Conservation (phyloP, 1,139 yeast species). For the Candida sanyaensis region DNA sequence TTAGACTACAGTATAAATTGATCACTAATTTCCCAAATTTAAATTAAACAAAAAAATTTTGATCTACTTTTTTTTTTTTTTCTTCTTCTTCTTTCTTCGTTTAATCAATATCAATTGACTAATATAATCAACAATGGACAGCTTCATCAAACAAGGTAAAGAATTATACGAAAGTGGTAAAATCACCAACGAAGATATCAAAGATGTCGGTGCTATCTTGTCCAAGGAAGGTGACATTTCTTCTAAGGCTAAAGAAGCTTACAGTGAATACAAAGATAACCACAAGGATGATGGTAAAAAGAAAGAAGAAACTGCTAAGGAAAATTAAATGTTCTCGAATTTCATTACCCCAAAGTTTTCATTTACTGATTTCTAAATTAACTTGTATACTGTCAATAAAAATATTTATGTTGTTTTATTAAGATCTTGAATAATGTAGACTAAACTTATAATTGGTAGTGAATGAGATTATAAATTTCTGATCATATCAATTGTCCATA, state of each 20-base stretch:
- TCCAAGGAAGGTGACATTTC: constrained; percentile 27
- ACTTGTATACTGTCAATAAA: not conserved
- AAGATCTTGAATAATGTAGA: no score
- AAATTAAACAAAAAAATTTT: not conserved
- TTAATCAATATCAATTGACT: constrained; percentile 1
- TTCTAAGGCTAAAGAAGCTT: constrained; percentile 39
- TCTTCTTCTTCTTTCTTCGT: not conserved
- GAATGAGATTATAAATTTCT: no score
- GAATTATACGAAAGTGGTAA: constrained; percentile 15
- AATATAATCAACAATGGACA: constrained; percentile 12
- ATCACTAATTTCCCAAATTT: constrained; percentile 2
- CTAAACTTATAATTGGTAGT: no score
- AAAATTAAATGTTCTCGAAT: not conserved
- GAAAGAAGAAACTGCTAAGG: not conserved
- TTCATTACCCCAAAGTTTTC: no score
- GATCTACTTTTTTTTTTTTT: constrained; percentile 1
- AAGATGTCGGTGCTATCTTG: constrained; percentile 34
- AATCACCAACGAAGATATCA: constrained; percentile 29
- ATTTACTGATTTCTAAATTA: no score
- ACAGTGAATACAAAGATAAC: constrained; percentile 24
- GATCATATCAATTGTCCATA: no score
- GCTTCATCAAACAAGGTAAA: constrained; percentile 17
- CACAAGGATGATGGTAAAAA: constrained; percentile 17
- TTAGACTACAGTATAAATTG: not conserved
- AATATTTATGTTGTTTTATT: not conserved